Base-by-base conservation (phyloP, 1,284 basidiomycete species). In the Agaricales sp. region DNA sequence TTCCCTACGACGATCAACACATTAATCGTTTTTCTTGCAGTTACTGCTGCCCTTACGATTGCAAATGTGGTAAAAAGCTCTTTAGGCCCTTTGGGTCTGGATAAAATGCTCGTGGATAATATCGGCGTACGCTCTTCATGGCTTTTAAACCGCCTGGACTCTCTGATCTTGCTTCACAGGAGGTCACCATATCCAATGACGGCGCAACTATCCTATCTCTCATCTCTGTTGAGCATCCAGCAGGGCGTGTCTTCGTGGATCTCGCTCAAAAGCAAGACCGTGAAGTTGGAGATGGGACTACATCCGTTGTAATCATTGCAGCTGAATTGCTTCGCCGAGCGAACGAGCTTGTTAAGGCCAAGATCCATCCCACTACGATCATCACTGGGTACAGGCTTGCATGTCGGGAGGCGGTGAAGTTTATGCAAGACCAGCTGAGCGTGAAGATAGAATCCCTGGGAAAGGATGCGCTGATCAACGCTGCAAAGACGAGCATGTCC, bases 111-210 rank as follows among this genome's bases (percentile, higher is more conserved):
- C 46, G 95, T 99, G 22, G 95, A 99, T 67, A 96, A 98, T 68
- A 95, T 99, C 59, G 96, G 96, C 59, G 90, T 91, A 60, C 59
- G 84, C 24, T 46, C 55, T 35, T 18, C 50, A 14, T 4, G 35
- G 51, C 19, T 50, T 38, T 12, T 41, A 48, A 18, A 46, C 46
- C 45, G 46, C 38, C 49, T 19, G 50, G 47, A 45, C 50, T 51
- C 59, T 49, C 24, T 19, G 39, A 47, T 38, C 16, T 41, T 41
- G 45, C 53, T 26, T 55, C 35, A 38, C 59, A 92, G 88, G 96
- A 99, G 76, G 94, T 99, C 43, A 99, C 95, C 37, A 99, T 99
- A 66, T 97, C 95, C 51, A 99, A 99, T 68, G 96, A 99, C 70
- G 96, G 96, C 47, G 96, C 96, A 20, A 99, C 96, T 24, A 99